Evolutionary conservation across 2,329 filamentous ascomycete species (phyloP), one percentile per base, ranked within the genome.

Genomic region (Fusarium fracticaudum): DNA sequence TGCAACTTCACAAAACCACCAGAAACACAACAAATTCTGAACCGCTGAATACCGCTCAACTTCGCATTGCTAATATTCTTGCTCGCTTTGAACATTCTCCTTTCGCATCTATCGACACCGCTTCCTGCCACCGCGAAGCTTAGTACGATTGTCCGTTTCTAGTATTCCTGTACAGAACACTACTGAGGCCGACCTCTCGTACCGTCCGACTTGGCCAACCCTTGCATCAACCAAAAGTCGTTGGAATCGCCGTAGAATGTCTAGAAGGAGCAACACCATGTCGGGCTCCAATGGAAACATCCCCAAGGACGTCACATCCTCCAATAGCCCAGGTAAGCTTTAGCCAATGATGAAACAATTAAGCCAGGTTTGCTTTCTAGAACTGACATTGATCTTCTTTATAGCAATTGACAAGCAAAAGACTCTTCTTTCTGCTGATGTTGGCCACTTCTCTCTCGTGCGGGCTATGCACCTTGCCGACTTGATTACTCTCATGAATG

Each of bases 401-500:
- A 20, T 50, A 93, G 91, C 87, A 57, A 85, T 90, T 76, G 91
- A 95, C 83, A 95, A 94, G 86, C 93, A 95, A 84, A 93, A 92
- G 81, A 88, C 89, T 75, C 88, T 95, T 50, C 88, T 95, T 48
- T 90, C 90, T 63, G 86, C 90, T 73, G 89, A 94, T 72, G 88
- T 88, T 13, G 92, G 92, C 44, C 93, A 95, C 85, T 95, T 95
- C 83, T 91, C 89, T 47, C 86, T 92, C 71, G 84, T 92, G 51
- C 87, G 87, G 67, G 90, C 90, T 63, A 88, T 96, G 81, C 91
- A 98, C 82, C 87, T 97, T 80, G 91, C 95, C 74, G 90, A 97
- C 84, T 86, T 95, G 78, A 94, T 98, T 84, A 95, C 94, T 37
- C 90, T 96, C 83, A 83, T 96, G 82, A 93, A 97, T 82, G 89